Evolutionary conservation across 169 alveolate species (phyloP).

Genomic region (Amoebophrya sp.): DNA sequence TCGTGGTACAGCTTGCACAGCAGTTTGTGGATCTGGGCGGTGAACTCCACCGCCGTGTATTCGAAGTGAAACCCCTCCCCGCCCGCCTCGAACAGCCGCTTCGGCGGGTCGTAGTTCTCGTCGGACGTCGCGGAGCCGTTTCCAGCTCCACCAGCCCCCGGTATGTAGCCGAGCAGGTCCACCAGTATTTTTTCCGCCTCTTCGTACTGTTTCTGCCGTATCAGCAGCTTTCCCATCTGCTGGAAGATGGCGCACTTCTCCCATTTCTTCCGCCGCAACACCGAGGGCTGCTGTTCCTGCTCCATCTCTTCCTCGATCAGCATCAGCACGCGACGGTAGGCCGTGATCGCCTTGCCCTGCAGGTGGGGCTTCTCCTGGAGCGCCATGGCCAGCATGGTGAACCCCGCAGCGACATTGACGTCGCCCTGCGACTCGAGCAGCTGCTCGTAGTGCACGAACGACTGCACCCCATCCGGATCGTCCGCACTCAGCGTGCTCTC

Average conservation of each 20-base stretch:
- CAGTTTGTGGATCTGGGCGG: background rate
- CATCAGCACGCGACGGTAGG: background rate
- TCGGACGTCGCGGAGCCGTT: too few relatives aligned
- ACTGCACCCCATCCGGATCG: background rate
- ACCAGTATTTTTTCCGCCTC: background rate
- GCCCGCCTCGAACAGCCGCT: too few relatives aligned
- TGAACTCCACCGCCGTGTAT: background rate
- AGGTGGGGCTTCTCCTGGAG: background rate
- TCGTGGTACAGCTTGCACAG: background rate
- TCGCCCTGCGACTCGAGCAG: background rate
- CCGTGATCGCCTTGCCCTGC: background rate
- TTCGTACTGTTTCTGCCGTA: background rate
- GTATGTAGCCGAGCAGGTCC: background rate
- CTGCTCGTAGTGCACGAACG: background rate
- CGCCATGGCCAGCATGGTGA: background rate
- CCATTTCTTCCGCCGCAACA: background rate
- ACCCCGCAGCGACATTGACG: background rate
- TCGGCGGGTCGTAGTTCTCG: too few relatives aligned
- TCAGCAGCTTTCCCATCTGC: background rate
- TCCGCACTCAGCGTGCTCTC: background rate
- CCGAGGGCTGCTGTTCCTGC: background rate
- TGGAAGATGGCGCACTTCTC: background rate
- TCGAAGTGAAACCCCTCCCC: background rate
- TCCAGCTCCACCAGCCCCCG: too few relatives aligned
- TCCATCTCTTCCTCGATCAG: background rate